Conservation (phyloP, 129 eudicot genomes). For the Apium graveolens region DNA sequence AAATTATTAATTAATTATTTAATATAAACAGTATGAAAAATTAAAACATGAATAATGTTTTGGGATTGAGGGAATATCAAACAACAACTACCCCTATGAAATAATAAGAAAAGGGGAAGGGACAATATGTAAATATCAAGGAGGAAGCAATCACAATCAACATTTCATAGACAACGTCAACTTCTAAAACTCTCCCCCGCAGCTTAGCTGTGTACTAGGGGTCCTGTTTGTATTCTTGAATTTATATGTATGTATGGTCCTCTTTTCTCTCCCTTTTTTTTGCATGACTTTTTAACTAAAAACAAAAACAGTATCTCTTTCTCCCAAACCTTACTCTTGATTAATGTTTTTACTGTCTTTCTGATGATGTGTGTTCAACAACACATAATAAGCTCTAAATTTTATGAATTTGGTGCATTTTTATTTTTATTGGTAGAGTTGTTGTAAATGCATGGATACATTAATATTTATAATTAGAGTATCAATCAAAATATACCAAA, state of each 20-base stretch:
- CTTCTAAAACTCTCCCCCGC: neutral
- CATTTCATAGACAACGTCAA: neutral
- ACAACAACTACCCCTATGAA: neutral
- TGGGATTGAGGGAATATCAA: too few species aligned
- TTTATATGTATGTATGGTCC: neutral
- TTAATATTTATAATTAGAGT: too few species aligned
- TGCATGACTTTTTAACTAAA: neutral
- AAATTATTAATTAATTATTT: too few species aligned
- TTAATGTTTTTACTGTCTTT: neutral
- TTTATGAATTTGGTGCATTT: too few species aligned
- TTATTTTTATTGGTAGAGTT: too few species aligned
- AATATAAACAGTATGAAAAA: too few species aligned
- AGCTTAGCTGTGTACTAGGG: neutral
- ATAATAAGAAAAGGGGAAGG: neutral
- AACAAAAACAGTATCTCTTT: neutral
- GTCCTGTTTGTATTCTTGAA: neutral
- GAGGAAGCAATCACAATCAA: slow-evolving; percentile 5
- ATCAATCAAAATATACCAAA: too few species aligned
- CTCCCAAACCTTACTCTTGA: neutral
- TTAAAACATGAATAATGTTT: too few species aligned
- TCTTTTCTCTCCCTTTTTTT: neutral
- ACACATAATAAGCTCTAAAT: too few species aligned
- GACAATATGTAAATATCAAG: slow-evolving; percentile 3
- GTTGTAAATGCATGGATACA: too few species aligned
- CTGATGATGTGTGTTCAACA: too few species aligned